Base-by-base conservation (phyloP, 2,329 filamentous ascomycete genomes). In the Neospermospora avenae region DNA sequence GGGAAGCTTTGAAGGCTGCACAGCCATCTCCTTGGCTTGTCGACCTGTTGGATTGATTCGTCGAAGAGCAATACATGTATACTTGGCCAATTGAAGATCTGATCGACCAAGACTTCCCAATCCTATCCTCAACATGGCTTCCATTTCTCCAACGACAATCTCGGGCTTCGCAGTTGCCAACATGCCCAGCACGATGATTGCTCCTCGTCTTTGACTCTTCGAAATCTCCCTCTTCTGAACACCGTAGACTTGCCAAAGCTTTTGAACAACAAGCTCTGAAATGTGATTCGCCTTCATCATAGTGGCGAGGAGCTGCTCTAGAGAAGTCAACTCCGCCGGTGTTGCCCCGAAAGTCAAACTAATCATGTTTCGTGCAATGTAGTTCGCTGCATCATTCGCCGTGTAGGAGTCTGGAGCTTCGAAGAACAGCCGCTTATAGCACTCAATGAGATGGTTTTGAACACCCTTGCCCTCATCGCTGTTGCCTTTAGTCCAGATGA, bases 401-500 rank as follows among this genome's bases (percentile, higher is more conserved):
- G 83, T 91, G 76, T 96, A 97, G 4, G 87, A 87, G 62, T 92
- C 91, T 0, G 95, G 95, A 0, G 96, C 93, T 71, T 96, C 91
- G 69, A 99, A 99, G 76, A 98, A 99, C 0, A 99, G 84, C 20
- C 91, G 87, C 72, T 90, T 95, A 79, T 99, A 99, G 74, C 91
- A 96, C 68, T 99, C 95, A 66, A 99, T 96, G 31, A 99, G 81
- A 75, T 99, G 95, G 2, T 90, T 90, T 73, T 99, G 96, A 2
- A 99, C 93, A 58, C 95, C 95, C 77, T 98, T 99, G 69, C 96
- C 95, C 80, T 99, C 96, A 70, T 99, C 95, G 69, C 92, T 98
- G 76, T 98, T 99, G 68, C 95, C 93, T 77, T 99, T 99, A 65
- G 95, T 99, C 95, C 95, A 99, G 74, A 99, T 99, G 20, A 99